Evolutionary conservation across 2,329 filamentous ascomycete genomes (phyloP), one percentile per base, ranked within the genome.

Genomic region (Lecanicillium sp.): DNA sequence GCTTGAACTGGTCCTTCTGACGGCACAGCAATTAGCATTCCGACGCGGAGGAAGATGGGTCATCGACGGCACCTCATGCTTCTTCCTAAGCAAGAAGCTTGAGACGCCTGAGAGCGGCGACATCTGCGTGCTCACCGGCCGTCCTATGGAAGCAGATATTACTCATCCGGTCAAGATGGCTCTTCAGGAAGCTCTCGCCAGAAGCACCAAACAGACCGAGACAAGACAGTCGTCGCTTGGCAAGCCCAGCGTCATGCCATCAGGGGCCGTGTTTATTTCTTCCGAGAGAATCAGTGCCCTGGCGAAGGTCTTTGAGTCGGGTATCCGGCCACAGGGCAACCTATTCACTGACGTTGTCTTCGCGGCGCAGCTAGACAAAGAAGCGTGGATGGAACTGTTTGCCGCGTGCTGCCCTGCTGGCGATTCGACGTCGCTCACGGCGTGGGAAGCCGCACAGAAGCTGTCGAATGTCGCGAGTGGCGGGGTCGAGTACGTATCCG

Each of bases 1-100:
- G 14, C 45, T 48, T 4, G 29, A 37, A 23, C 32, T 48, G 30
- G 17, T 37, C n/a, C 12, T 42, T 3, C 20, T 48, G 24, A 41
- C 37, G 14, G 38, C 30, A 4, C 37, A 48, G 17, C 45, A 48
- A 24, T 17, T 48, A 21, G 30, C 26, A 14, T 48, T 48, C 2
- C 24, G 17, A 3, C 9, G 19, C n/a, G 29, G 29, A 5, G 45
- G 45, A 12, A 37, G 45, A 1, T 48, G 37, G 37, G 20, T 48
- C 8, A 2, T 42, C 29, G 38, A 42, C 6, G 38, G 36, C 11
- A 12, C 17, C 12, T 42, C 45, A 29, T 12, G 26, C 7, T n/a
- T n/a, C n/a, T n/a, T n/a, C n/a, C n/a, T 12, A 29, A 29, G 26
- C 26, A 33, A 8, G 11, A 27, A 35, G 37, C 15, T 47, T 4